Evolutionary conservation across 768 basidiomycete species (phyloP).

Genomic region (Dacryopinax spathularia): DNA sequence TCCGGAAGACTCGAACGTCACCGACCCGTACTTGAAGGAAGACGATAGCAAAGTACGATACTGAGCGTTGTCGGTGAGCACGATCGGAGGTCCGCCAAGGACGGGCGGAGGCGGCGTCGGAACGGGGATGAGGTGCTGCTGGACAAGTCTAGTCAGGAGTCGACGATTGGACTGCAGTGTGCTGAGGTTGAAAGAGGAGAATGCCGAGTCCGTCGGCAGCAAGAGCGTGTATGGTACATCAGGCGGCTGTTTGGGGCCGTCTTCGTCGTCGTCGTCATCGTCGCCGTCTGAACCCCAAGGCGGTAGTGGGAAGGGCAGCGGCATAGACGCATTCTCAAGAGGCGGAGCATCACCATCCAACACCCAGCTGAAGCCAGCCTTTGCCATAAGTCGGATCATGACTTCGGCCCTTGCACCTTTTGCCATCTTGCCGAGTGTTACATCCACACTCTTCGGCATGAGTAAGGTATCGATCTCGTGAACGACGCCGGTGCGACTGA

Average conservation of each 20-base stretch:
- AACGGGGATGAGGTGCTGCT: constrained; percentile 59
- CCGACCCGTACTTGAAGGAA: background rate
- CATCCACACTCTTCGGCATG: constrained; percentile 72
- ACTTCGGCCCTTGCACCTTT: constrained; percentile 78
- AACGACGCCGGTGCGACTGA: constrained; percentile 81
- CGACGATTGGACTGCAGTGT: constrained; percentile 44
- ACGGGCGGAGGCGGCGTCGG: constrained; percentile 16
- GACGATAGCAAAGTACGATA: constrained; percentile 53
- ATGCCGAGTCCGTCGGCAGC: constrained; percentile 84
- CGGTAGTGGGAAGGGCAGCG: background rate
- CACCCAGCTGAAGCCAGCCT: constrained; percentile 82
- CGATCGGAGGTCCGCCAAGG: constrained; percentile 7
- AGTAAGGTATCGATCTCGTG: constrained; percentile 68
- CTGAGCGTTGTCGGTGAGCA: constrained; percentile 38
- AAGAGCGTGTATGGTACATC: constrained; percentile 57
- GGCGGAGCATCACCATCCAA: constrained; percentile 48
- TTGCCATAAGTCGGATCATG: constrained; percentile 70
- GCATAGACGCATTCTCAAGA: background rate
- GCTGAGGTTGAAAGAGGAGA: constrained; percentile 75
- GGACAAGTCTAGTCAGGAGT: constrained; percentile 43
- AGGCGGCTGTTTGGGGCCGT: background rate
- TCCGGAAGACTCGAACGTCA: background rate
- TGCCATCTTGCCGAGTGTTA: constrained; percentile 81
- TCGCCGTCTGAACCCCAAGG: constrained; percentile 7
- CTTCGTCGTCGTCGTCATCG: constrained; percentile 5